Base-by-base conservation (phyloP, 306 rosid genomes). In the Luffa aegyptiaca region DNA sequence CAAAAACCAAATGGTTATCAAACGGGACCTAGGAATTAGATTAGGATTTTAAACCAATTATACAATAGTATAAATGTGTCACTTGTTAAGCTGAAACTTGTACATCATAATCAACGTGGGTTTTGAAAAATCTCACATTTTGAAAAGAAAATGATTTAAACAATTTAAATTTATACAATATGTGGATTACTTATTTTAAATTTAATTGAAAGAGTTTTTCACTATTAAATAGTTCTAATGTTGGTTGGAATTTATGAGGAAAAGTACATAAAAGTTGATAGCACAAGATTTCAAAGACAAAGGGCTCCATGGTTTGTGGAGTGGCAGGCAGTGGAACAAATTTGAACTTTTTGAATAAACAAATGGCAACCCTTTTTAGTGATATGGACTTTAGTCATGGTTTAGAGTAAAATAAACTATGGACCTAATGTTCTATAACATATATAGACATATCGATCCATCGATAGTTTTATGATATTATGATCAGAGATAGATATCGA, bases 251-350 rank as follows among this genome's bases (percentile, higher is more conserved):
- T 12, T 33, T 5, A 64, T 39, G 8, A 66, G 48, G 6, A 37
- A 65, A 37, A 65, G 73, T 66, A 66, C 14, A 66, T 4, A 66
- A 4, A 66, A 37, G 31, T 66, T 14, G 49, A 63, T 63, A 35
- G 18, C 70, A 35, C 70, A 63, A 63, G 45, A 63, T 5, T 63
- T 35, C 21, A 13, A 35, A 14, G 49, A 18, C 49, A 17, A 65
- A 66, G 0, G 11, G 48, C 46, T 37, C 73, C 73, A 17, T 16
- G 33, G 73, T 66, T 39, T 66, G 48, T 37, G 13, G 45, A 66
- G 31, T 66, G 73, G 73, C 73, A 66, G 73, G 73, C 73, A 66
- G 73, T 66, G 73, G 73, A 66, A 66, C 73, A 66, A 66, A 66
- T 66, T 37, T 66, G 73, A 66, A 66, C 73, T 66, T 66, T 66